Evolutionary conservation across 768 basidiomycete genomes (phyloP), one percentile per base, ranked within the genome.

Genomic region (Tricholoma saponaceum): DNA sequence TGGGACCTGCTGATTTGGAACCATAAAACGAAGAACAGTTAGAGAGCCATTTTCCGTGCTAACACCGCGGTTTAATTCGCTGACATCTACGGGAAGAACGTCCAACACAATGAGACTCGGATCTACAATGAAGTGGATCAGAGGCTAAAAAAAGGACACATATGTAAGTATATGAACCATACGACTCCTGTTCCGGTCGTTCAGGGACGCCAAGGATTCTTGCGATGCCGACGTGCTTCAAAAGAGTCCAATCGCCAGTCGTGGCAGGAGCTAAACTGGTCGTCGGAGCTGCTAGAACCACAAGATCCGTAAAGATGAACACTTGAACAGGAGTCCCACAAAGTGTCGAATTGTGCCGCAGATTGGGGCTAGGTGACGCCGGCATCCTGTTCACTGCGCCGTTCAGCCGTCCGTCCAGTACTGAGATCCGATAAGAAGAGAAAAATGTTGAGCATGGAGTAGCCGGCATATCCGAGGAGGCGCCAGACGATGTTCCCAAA

Each of bases 261-360:
- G 41, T 20, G 12, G 65, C 62, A 22, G 60, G 54, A 25, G 58
- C 62, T 30, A 60, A 53, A 37, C 67, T 57, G 16, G 56, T 60
- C 1, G 58, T 59, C n/a, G 74, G 71, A 22, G 71, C 71, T 16
- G 83, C 79, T 26, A 92, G 67, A n/a, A 92, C 62, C 50, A 90
- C 67, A 30, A 92, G 56, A 67, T 94, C 90, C 16, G 82, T 82
- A 70, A 92, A 90, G 13, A 66, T 54, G 18, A 78, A 76, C 37
- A 67, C 73, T 59, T 73, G 73, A 16, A 74, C 66, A 58, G 65
- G 60, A 20, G 63, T 59, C 44, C 51, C 57, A 46, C 25, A 35
- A 41, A 28, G 18, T 30, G 13, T 52, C 58, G 58, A n/a, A 22
- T 25, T 51, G 41, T 26, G 18, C 13, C 55, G 52, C 10, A 52